These are phyloP conservation scores for Chrysoporthe deuterocubensis DNA, from an alignment of 2,329 filamentous ascomycete species.

Conservation along the genomic window DNA sequence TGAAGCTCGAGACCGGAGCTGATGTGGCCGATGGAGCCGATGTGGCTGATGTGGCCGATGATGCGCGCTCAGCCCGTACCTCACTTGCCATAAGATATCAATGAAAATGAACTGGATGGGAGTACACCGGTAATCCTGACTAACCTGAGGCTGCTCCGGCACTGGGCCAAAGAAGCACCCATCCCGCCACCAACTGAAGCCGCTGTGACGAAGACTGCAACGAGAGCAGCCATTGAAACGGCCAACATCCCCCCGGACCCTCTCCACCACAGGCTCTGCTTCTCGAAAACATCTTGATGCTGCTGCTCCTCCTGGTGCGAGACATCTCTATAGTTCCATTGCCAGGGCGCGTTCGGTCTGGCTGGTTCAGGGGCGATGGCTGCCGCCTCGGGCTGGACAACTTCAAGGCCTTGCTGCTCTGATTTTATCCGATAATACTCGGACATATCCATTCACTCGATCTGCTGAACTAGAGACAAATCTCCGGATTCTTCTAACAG, in stretches of 20 bases:
- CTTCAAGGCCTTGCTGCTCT: not conserved
- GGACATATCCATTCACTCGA: too few species aligned
- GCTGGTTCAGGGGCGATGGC: not conserved
- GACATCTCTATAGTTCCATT: not conserved
- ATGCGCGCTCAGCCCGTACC: not conserved
- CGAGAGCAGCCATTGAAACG: not conserved
- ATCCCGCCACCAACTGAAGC: not conserved
- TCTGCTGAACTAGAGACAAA: too few species aligned
- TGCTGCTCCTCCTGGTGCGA: not conserved
- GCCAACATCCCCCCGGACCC: not conserved
- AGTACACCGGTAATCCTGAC: not conserved
- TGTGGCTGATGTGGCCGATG: too few species aligned
- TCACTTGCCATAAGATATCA: not conserved
- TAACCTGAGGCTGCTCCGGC: not conserved
- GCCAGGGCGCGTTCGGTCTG: not conserved
- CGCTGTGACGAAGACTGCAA: not conserved
- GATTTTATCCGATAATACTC: too few species aligned
- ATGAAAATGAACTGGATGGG: not conserved
- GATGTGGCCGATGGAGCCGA: not conserved
- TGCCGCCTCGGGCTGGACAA: not conserved
- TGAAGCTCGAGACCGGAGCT: not conserved
- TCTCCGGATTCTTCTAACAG: too few species aligned
- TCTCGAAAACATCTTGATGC: not conserved
- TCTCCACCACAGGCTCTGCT: not conserved
- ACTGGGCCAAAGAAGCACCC: not conserved